Conservation (phyloP, 2,329 filamentous ascomycete species). For the Fusarium sp. region DNA sequence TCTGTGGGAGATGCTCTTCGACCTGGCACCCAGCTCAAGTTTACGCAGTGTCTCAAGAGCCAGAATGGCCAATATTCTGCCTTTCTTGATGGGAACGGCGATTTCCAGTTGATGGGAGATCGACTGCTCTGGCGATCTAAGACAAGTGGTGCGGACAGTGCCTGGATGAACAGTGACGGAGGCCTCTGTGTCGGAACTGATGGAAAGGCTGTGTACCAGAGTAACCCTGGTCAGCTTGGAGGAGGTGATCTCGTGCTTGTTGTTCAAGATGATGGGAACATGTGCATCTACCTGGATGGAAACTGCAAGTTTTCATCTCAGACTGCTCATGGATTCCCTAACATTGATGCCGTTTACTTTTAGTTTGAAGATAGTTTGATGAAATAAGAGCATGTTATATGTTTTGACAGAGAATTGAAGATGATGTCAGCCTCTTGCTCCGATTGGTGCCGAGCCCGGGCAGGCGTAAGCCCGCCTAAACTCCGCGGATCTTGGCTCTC, state of each 20-base stretch:
- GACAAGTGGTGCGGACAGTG: background rate
- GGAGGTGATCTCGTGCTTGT: background rate
- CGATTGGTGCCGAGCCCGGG: conserved; percentile 20
- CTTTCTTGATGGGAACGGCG: background rate
- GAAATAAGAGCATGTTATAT: background rate
- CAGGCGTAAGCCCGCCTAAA: conserved; percentile 34
- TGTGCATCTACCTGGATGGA: background rate
- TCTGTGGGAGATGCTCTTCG: background rate
- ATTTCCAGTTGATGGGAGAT: background rate
- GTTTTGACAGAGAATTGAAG: background rate
- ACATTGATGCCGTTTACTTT: background rate
- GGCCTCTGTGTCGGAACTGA: background rate
- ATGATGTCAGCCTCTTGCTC: conserved; percentile 26
- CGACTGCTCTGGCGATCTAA: background rate
- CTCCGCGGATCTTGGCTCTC: conserved; percentile 24
- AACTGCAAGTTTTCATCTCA: no score
- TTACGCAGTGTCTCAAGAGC: background rate
- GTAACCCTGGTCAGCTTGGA: background rate
- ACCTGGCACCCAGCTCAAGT: background rate
- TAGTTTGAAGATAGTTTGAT: background rate
- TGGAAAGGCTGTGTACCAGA: background rate
- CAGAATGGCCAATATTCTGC: background rate
- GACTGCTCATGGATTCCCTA: fast-evolving
- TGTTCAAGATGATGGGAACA: background rate
- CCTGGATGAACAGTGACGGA: background rate